Base-by-base conservation (phyloP, 2,329 filamentous ascomycete species). In the Alternaria hordeiaustralica region DNA sequence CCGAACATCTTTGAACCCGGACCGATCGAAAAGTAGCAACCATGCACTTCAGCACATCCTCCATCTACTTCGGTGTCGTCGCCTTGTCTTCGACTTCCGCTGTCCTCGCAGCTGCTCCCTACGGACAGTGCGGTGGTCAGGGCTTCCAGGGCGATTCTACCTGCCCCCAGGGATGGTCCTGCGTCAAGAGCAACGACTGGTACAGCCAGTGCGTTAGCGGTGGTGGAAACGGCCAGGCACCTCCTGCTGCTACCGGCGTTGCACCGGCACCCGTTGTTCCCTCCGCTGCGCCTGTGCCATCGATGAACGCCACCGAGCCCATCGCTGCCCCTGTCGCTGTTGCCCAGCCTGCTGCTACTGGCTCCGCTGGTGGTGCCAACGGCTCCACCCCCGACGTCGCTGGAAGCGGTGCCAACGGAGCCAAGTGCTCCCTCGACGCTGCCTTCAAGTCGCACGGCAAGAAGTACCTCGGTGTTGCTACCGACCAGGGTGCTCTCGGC, bases 391-490 rank as follows among this genome's bases (percentile, higher is more conserved):
- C 67, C 10, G 65, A 54, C 54, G 46, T 67, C 10, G 63, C 65
- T 25, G 68, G 58, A 13, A 68, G 46, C 21, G 65, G 70, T 6
- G 58, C 71, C 43, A 69, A 72, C 21, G 73, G 72, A 5, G 74
- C 61, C 11, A 36, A 62, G 12, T 76, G 74, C 66, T 69, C 69
- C 59, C 87, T 85, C 78, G 82, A 90, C 65, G 84, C 89, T 73
- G 75, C 76, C 13, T 75, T 90, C 80, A 86, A 87, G 74, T 84
- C 85, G 61, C 85, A 87, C 71, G 89, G 89, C 65, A 92, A 91
- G 81, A 82, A 86, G 67, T 92, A 91, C 80, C 87, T 86, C 59
- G 90, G 90, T 67, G 85, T 84, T 13, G 83, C 82, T 58, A 82
- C 86, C 2, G 89, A 91, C 72, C 82, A 86, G 71, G 81, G 80